These are phyloP conservation scores for Thalassiosira oceanica DNA, from an alignment of 352 stramenopile species.

Conservation along the genomic window DNA sequence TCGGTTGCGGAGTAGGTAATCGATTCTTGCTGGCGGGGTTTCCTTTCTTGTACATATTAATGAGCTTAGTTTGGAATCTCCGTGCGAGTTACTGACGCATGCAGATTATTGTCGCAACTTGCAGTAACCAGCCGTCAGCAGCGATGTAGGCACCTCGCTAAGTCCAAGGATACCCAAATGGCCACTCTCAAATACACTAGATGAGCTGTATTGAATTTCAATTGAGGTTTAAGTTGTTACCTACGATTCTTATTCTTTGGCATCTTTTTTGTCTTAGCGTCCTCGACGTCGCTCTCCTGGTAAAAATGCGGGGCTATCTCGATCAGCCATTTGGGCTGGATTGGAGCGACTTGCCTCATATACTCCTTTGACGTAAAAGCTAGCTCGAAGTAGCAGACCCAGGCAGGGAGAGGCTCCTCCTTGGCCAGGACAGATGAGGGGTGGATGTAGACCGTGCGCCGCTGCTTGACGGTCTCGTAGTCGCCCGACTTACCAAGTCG, in stretches of 20 bases:
- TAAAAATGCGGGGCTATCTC: slow-evolving; percentile 99
- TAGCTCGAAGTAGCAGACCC: slow-evolving; percentile 98
- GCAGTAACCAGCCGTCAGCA: no score
- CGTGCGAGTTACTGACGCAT: no score
- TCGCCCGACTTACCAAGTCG: slow-evolving; percentile 93
- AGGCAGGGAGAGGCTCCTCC: slow-evolving; percentile 83
- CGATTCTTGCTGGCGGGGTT: no score
- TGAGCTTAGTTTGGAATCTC: no score
- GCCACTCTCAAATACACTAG: no score
- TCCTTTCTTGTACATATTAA: no score
- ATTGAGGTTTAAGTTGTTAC: no score
- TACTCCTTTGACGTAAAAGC: slow-evolving; percentile 99
- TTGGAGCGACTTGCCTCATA: slow-evolving; percentile 95
- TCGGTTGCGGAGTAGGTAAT: no score
- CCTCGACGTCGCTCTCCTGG: slow-evolving; percentile 94
- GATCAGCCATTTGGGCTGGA: slow-evolving; percentile 96
- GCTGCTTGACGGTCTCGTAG: slow-evolving; percentile 99
- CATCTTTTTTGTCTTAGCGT: slow-evolving; percentile 95
- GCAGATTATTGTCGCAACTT: no score
- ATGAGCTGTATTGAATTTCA: no score
- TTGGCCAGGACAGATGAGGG: slow-evolving; percentile 93
- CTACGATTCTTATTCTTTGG: slow-evolving; percentile 85
- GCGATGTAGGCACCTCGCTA: no score
- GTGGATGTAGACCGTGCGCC: slow-evolving; percentile 97
- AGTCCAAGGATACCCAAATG: no score